These are phyloP conservation scores for Kuraishia ogatae DNA, from an alignment of 805 yeast species.

Conservation along the genomic window DNA sequence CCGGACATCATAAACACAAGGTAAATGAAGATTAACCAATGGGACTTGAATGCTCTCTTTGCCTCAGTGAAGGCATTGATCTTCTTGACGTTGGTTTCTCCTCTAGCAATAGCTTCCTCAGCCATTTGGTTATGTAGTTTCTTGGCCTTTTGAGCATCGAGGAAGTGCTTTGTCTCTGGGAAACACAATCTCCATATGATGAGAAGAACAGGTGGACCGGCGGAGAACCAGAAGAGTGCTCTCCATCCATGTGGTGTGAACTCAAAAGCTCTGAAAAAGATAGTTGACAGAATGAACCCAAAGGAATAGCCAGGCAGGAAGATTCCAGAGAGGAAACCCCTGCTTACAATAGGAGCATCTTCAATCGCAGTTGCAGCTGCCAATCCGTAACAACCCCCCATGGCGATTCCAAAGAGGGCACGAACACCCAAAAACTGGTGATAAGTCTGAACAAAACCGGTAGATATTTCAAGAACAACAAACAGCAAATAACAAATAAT, in stretches of 20 bases:
- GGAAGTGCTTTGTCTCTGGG: slow-evolving; percentile 47
- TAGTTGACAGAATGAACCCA: slow-evolving; percentile 57
- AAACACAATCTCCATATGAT: slow-evolving; percentile 30
- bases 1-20: slow-evolving; percentile 53
- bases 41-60: slow-evolving; percentile 26
- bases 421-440: slow-evolving; percentile 52
- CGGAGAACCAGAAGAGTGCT: slow-evolving; percentile 59
- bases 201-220: slow-evolving; percentile 41
- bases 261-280: slow-evolving; percentile 56
- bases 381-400: slow-evolving; percentile 50
- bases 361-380: slow-evolving; percentile 48
- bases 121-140: slow-evolving; percentile 12
- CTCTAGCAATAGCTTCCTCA: slow-evolving; percentile 5
- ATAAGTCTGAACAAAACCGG: slow-evolving; percentile 51
- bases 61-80: slow-evolving; percentile 18
- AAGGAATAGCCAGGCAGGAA: slow-evolving; percentile 78
- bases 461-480: slow-evolving; percentile 48
- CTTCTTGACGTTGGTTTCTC: slow-evolving; percentile 20
- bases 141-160: slow-evolving; percentile 20
- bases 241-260: slow-evolving; percentile 53
- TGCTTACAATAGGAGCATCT: slow-evolving; percentile 41
- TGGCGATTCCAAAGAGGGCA: slow-evolving; percentile 51
- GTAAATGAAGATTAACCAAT: slow-evolving; percentile 54
- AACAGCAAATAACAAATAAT: slow-evolving; percentile 35
- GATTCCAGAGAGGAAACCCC: slow-evolving; percentile 55